Evolutionary conservation across 2,329 filamentous ascomycete species (phyloP).

Genomic region (Aspergillus tamarii): DNA sequence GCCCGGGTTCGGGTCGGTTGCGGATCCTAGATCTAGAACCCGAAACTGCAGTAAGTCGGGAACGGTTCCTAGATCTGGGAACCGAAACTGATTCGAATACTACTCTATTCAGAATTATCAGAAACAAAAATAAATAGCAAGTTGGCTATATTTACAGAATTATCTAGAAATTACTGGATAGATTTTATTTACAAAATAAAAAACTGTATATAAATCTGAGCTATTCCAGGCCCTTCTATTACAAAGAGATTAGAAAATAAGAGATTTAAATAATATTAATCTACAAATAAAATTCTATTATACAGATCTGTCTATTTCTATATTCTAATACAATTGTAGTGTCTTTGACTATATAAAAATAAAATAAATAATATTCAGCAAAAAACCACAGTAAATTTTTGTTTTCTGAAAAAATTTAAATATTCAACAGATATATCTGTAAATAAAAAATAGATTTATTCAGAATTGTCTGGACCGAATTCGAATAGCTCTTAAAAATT

Average conservation of each 20-base stretch:
- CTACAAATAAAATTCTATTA: conserved; percentile 15
- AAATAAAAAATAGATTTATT: no score
- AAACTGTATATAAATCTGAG: conserved; percentile 11
- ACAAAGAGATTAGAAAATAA: conserved; percentile 16
- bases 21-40: no score
- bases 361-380: conserved; percentile 9
- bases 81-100: no score
- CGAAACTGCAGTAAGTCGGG: no score
- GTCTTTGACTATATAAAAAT: conserved; percentile 10
- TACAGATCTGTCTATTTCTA: background rate
- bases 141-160: conserved; percentile 5
- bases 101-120: no score
- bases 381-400: conserved; percentile 14
- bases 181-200: background rate
- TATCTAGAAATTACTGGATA: conserved; percentile 9
- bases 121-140: no score
- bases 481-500: background rate
- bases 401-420: conserved; percentile 5
- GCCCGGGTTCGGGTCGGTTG: no score
- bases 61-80: no score
- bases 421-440: no score
- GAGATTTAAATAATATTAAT: conserved; percentile 7
- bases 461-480: background rate
- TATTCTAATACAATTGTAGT: conserved; percentile 13
- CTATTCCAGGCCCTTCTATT: conserved; percentile 15